Conservation (phyloP, 345 rosid species). For the Salix viminalis region DNA sequence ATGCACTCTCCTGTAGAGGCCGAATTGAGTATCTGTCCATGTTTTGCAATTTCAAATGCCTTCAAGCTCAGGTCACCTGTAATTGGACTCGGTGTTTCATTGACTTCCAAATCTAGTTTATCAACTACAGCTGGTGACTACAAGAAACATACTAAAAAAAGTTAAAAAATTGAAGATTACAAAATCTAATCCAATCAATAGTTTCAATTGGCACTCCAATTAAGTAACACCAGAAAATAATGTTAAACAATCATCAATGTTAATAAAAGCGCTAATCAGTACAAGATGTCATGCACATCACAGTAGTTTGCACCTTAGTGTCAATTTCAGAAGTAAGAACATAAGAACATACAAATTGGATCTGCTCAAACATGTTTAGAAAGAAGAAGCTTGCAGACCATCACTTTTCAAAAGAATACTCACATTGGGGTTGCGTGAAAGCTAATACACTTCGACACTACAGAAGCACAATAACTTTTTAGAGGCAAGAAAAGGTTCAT, state of each 20-base stretch:
- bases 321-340: neutral
- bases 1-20: slow-evolving; percentile 21
- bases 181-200: neutral
- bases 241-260: neutral
- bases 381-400: too few relatives aligned
- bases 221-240: neutral
- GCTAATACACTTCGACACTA: neutral
- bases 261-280: neutral
- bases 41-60: slow-evolving; percentile 13
- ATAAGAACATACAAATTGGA: neutral
- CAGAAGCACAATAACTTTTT: neutral
- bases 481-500: neutral
- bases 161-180: neutral
- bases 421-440: neutral
- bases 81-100: slow-evolving; percentile 14
- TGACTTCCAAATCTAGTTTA: slow-evolving; percentile 26
- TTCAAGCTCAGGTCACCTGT: slow-evolving; percentile 21
- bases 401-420: too few relatives aligned
- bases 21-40: slow-evolving; percentile 22
- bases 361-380: too few relatives aligned
- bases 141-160: neutral
- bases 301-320: neutral
- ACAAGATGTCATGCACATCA: neutral
- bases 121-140: slow-evolving; percentile 32
- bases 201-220: neutral